A percentile compares a stretch with the other conserved stretches of the same genome.
phyloP scores from a whole-genome alignment of 345 rosid genomes.

The Gossypium bickii region DNA sequence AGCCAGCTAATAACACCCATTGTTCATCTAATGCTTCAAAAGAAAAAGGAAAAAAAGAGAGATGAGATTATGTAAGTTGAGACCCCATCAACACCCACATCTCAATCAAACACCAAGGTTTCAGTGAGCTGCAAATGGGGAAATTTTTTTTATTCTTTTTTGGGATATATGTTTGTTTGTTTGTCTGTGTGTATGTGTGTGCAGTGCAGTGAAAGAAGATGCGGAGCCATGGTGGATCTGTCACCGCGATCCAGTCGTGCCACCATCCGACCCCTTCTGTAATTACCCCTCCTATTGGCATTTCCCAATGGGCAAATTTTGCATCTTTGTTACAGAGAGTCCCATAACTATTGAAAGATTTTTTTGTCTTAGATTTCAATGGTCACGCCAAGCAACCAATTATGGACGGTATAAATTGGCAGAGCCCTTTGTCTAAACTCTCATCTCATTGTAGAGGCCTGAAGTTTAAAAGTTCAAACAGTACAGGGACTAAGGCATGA shows the following conservation, averaged over 20 bases:
- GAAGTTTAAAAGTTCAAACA: too few relatives aligned
- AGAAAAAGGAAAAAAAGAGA: not conserved
- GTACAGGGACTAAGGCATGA: too few relatives aligned
- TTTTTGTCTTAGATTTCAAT: not conserved
- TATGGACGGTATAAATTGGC: not conserved
- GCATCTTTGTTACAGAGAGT: conserved; percentile 9
- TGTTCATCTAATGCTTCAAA: not conserved
- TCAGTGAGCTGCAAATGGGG: not conserved
- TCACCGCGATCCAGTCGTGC: conserved; percentile 13
- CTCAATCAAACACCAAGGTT: conserved; percentile 3
- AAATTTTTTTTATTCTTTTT: too few relatives aligned
- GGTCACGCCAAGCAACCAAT: not conserved
- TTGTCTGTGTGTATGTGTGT: not conserved
- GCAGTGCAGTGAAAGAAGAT: not conserved
- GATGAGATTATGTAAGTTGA: not conserved
- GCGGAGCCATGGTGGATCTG: conserved; percentile 11
- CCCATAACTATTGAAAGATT: conserved; percentile 17
- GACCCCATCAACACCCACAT: not conserved
- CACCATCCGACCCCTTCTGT: conserved; percentile 21
- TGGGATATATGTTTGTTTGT: not conserved
- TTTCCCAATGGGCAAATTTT: conserved; percentile 23
- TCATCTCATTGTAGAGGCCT: not conserved
- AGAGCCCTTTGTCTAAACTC: not conserved
- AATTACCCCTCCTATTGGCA: conserved; percentile 12
- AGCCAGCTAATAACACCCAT: not conserved